Base-by-base conservation (phyloP, 176 grass and related monocot genomes). In the Triticum timopheevii region DNA sequence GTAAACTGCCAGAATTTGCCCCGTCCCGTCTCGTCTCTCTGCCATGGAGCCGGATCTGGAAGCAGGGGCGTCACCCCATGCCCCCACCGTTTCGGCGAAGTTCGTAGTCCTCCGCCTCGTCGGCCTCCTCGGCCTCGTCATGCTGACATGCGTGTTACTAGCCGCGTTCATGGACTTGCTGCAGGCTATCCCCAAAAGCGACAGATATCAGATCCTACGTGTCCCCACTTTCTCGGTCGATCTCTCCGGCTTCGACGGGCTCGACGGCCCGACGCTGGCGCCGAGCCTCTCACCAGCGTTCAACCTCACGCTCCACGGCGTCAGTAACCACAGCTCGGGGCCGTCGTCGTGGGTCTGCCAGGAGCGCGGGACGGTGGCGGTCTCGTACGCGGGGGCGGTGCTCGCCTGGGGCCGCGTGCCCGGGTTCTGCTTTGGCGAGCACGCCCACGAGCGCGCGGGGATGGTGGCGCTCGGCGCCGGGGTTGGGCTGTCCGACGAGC, bases 391-490 rank as follows among this genome's bases (percentile, higher is more conserved):
- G 1, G 79, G 79, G 25, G 40, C 83, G 59, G 83, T 52, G 72
- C 83, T 85, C 22, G 73, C 61, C 13, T 85, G 83, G 83, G 83
- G 73, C 40, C 72, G 72, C 39, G 82, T 47, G 71, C 71, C 82
- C 27, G 70, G 6, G 39, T 84, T 84, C 83, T 76, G 83, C 28
- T 61, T 76, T 35, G 52, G n/a, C 10, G 23, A 20, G 52, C 25
- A 23, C 17, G 72, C 7, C 20, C 58, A 49, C 27, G 13, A 4
- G 72, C 72, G 4, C 61, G 40, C 76, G 27, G 16, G 58, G 61
- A 36, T 85, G 61, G 73, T 77, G 2, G 83, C 83, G 42, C 63
- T 59, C 75, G 84, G 64, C 40, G 61, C 2, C 47, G 75, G 10
- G 10, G 84, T 86, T 34, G 31, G 6, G 63, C 75, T 69, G 2